Conservation (phyloP, 495 filamentous ascomycete genomes). For the Penicillium fimorum region DNA sequence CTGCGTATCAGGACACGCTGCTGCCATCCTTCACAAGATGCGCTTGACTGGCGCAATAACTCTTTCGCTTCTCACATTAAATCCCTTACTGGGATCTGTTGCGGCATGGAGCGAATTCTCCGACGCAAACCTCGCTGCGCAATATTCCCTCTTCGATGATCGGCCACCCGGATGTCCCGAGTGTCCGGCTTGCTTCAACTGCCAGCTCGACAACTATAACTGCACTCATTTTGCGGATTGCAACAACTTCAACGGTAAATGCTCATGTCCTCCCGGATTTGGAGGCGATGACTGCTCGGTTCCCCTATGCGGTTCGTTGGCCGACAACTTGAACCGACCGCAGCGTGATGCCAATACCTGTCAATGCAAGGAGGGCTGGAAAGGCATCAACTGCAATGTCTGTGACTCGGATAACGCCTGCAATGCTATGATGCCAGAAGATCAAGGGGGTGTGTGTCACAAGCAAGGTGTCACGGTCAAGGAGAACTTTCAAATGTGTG, state of each 20-base stretch:
- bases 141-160: constrained; percentile 53
- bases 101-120: constrained; percentile 37
- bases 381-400: constrained; percentile 98
- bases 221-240: constrained; percentile 87
- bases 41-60: constrained; percentile 27
- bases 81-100: constrained; percentile 24
- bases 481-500: constrained; percentile 95
- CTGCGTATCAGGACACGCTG: constrained; percentile 10
- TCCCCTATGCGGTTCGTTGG: constrained; percentile 86
- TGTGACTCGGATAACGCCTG: constrained; percentile 82
- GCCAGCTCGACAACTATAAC: constrained; percentile 84
- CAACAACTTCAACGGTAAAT: constrained; percentile 84
- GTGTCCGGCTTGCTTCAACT: constrained; percentile 88
- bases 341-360: constrained; percentile 67
- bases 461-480: constrained; percentile 85
- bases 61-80: constrained; percentile 27
- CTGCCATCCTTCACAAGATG: constrained; percentile 30
- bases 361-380: constrained; percentile 91
- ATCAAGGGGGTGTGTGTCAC: constrained; percentile 85
- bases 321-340: constrained; percentile 70
- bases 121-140: constrained; percentile 28
- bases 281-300: constrained; percentile 88
- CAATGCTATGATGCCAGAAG: constrained; percentile 74
- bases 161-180: constrained; percentile 56
- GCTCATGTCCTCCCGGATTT: constrained; percentile 85